phyloP scores from a whole-genome alignment of 176 grass and related monocot genomes.

The Bolboschoenus planiculmis region DNA sequence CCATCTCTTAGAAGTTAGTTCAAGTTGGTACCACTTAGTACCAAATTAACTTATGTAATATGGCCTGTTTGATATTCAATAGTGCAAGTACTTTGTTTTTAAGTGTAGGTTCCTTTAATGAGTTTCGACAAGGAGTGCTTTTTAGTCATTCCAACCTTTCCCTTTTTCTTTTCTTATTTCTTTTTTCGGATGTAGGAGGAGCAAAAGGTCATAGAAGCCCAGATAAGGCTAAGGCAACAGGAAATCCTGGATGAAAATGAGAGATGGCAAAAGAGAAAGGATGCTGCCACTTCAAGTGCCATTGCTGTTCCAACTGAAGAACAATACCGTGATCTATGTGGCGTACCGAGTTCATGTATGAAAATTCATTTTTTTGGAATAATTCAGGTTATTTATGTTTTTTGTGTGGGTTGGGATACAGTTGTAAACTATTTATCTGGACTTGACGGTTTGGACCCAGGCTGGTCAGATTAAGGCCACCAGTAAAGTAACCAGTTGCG shows the following conservation, averaged over 20 bases:
- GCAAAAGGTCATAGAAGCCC: slow-evolving; percentile 93
- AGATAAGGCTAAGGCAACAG: slow-evolving; percentile 86
- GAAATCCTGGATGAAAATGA: slow-evolving; percentile 61
- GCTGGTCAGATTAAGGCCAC: not conserved
- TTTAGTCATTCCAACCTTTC: slow-evolving; percentile 6
- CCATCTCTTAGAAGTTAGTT: not conserved
- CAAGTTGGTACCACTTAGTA: not conserved
- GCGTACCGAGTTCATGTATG: slow-evolving; percentile 31
- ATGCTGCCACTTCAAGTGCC: not conserved
- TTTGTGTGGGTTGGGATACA: not conserved
- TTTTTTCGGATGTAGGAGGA: slow-evolving; percentile 49
- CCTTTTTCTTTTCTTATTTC: not conserved
- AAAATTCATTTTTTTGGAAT: not conserved
- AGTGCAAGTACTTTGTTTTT: not conserved
- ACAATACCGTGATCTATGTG: slow-evolving; percentile 29
- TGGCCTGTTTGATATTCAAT: not conserved
- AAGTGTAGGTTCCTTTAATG: not conserved
- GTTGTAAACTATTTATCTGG: not conserved
- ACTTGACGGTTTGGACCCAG: not conserved
- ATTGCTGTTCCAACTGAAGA: slow-evolving; percentile 6
- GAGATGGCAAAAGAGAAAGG: slow-evolving; percentile 60
- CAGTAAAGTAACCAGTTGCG: not conserved
- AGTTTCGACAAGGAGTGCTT: not conserved
- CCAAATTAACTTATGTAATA: not conserved
- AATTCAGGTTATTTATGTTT: not conserved